Evolutionary conservation across 306 rosid species (phyloP), one percentile per base, ranked within the genome.

Genomic region (Oemleria cerasiformis): DNA sequence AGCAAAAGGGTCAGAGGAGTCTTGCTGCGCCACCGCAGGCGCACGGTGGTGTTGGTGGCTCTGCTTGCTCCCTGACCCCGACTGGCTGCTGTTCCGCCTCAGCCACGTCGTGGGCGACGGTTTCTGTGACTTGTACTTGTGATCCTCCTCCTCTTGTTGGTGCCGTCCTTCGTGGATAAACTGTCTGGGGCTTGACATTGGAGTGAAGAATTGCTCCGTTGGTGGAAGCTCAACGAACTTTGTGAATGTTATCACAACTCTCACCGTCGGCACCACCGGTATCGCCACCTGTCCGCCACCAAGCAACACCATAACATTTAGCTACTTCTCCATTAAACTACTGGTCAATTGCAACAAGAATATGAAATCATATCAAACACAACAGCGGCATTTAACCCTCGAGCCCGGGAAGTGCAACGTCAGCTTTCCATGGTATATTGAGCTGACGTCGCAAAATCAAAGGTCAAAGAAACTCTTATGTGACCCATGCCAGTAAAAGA

Each of bases 251-350:
- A 94, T 86, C 78, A 94, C 96, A 51, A 93, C 98, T 65, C 94
- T 91, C 80, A 93, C 98, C 0, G 98, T 94, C 17, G 97, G 97
- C 73, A 94, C 97, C 81, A 88, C 97, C 21, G 98, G 97, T 15
- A 94, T 94, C 8, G 96, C 98, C 69, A 94, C 79, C 98, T 88
- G 90, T 79, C 10, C 68, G 5, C 5, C 84, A 73, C 79, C 54
- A 68, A 6, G 63, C 39, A 36, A 15, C 34, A 48, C 63, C 68
- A 50, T 68, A 42, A 1, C 5, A 13, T 19, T 12, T 6, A 1
- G 42, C 60, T 10, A 17, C 5, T 19, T 1, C 6, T 53, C 10
- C 58, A 56, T 0, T 10, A 30, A 30, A 17, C 34, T 4, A 17
- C 30, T 25, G 2, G 1, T 25, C 5, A 58, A 14, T 2, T 30